Evolutionary conservation across 257 asterid species (phyloP).

Genomic region (Jaltomata sinuosa): DNA sequence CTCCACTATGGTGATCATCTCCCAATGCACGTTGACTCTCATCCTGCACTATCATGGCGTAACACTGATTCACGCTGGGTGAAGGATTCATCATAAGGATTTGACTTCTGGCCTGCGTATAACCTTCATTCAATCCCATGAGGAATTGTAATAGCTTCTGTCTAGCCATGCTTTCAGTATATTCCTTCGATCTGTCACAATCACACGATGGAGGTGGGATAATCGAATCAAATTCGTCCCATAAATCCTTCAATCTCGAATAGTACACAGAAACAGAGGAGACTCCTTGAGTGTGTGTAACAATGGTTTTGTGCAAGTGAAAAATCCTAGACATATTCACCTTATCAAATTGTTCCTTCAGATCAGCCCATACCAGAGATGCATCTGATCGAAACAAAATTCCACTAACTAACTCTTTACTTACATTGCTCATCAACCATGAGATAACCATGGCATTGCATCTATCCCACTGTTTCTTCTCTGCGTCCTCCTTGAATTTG

Average conservation of each 20-base stretch:
- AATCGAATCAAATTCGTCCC: neutral
- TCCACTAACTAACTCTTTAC: neutral
- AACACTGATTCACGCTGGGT: neutral
- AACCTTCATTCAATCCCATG: neutral
- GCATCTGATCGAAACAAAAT: too few species aligned
- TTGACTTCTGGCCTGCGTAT: too few species aligned
- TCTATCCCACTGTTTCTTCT: neutral
- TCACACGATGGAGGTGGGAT: neutral
- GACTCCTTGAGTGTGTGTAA: neutral
- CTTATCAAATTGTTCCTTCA: neutral
- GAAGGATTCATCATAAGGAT: too few species aligned
- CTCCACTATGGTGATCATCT: neutral
- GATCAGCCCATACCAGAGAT: neutral
- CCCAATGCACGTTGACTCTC: neutral
- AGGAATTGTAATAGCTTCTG: too few species aligned
- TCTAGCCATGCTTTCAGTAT: neutral
- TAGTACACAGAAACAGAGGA: too few species aligned
- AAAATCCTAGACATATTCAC: neutral
- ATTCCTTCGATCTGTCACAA: neutral
- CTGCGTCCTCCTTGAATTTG: neutral
- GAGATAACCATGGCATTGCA: too few species aligned
- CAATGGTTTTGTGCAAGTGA: neutral
- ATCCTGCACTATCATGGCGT: neutral
- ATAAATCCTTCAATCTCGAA: neutral
- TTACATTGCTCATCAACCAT: neutral